Percentiles rank a stretch among this genome's conserved stretches.
Evolutionary conservation across 2,329 filamentous ascomycete genomes (phyloP).

Genomic region (Bimuria novae-zelandiae): DNA sequence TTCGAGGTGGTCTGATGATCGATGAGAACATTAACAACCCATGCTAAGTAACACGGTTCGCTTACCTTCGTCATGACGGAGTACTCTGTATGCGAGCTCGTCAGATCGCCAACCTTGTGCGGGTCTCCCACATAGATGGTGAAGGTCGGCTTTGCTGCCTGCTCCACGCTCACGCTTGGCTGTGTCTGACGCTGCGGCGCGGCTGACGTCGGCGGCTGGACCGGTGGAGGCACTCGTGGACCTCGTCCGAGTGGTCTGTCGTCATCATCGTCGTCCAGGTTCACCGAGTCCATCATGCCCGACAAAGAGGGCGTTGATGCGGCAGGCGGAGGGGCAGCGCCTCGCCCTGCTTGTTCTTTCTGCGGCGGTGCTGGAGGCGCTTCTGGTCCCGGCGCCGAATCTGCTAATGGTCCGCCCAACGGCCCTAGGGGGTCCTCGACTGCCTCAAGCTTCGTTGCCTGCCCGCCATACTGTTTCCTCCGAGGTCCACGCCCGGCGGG

Average conservation of each 20-base stretch:
- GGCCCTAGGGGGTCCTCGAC: slow-evolving; percentile 78
- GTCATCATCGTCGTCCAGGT: slow-evolving; percentile 70
- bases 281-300: slow-evolving; percentile 66
- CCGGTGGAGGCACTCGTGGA: slow-evolving; percentile 68
- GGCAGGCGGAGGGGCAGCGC: slow-evolving; percentile 60
- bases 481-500: slow-evolving; percentile 56
- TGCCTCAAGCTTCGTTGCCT: slow-evolving; percentile 77
- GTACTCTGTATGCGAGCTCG: slow-evolving; percentile 97
- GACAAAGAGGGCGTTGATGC: slow-evolving; percentile 56
- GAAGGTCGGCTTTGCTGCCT: slow-evolving; percentile 90
- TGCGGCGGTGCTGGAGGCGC: slow-evolving; percentile 69
- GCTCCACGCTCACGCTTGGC: slow-evolving; percentile 88
- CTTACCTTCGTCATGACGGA: slow-evolving; percentile 87
- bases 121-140: slow-evolving; percentile 92
- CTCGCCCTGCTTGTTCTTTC: slow-evolving; percentile 67
- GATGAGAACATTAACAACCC: background rate
- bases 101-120: slow-evolving; percentile 96
- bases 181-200: slow-evolving; percentile 58
- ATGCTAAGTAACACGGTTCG: background rate
- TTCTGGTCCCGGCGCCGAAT: slow-evolving; percentile 48
- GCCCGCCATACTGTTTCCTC: slow-evolving; percentile 67
- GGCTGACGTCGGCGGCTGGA: slow-evolving; percentile 57
- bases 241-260: slow-evolving; percentile 52
- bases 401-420: slow-evolving; percentile 68
- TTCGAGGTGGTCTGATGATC: slow-evolving; percentile 81